phyloP scores from a whole-genome alignment of 768 basidiomycete genomes.

The Zangia roseola region DNA sequence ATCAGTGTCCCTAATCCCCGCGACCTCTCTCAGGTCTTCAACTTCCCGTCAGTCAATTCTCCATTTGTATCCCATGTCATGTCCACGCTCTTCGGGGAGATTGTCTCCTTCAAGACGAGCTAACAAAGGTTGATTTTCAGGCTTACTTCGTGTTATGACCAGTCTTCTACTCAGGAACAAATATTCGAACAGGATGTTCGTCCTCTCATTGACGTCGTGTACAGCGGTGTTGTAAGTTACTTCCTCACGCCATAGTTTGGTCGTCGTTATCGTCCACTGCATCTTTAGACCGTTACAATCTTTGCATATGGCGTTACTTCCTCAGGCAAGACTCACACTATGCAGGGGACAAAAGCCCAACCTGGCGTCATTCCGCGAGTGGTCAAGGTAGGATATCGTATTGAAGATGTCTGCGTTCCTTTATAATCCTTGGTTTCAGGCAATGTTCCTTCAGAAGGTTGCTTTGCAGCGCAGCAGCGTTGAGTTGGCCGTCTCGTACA shows the following conservation, averaged over 20 bases:
- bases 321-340: constrained; percentile 89
- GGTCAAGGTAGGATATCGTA: constrained; percentile 53
- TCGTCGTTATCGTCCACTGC: not conserved
- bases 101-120: not conserved
- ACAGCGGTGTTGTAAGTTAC: constrained; percentile 64
- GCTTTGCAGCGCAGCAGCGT: constrained; percentile 41
- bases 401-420: not conserved
- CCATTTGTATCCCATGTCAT: no score
- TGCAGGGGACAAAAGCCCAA: constrained; percentile 73
- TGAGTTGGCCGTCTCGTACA: constrained; percentile 64
- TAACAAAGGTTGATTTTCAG: constrained; percentile 34
- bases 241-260: not conserved
- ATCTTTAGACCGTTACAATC: constrained; percentile 70
- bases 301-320: constrained; percentile 92
- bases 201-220: constrained; percentile 77
- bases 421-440: constrained; percentile 33
- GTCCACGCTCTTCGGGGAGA: no score
- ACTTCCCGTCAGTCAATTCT: constrained; percentile 60
- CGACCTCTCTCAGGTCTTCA: constrained; percentile 67
- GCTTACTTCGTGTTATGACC: constrained; percentile 75
- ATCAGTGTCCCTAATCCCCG: constrained; percentile 72
- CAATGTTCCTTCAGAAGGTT: constrained; percentile 54
- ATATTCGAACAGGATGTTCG: constrained; percentile 75
- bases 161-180: constrained; percentile 66
- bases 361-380: constrained; percentile 88